A percentile compares a stretch with the other conserved stretches of the same genome.
Evolutionary conservation across 73 alveolate genomes (phyloP).

Genomic region (Stentor roeselii): DNA sequence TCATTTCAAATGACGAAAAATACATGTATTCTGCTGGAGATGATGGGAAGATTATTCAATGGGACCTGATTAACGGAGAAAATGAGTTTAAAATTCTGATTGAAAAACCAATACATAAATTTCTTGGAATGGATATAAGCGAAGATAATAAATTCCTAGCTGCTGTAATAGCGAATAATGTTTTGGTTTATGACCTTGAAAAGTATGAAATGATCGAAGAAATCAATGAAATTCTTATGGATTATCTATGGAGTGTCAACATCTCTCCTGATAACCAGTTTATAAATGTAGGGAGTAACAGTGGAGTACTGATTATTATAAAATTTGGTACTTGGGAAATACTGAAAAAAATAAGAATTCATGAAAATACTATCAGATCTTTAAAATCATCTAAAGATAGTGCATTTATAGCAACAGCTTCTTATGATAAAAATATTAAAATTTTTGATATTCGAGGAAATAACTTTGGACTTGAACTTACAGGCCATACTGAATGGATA

Average conservation of each 20-base stretch:
- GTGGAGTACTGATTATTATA: background rate
- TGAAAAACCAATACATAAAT: no score
- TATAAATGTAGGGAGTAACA: background rate
- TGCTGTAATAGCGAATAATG: no score
- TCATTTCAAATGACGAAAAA: background rate
- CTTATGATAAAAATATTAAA: background rate
- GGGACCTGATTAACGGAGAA: no score
- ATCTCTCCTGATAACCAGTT: background rate
- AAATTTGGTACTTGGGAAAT: slow-evolving; percentile 5
- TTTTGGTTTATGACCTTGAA: background rate
- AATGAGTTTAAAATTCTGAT: no score
- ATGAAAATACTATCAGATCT: background rate
- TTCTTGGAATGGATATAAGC: no score
- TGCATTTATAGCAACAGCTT: background rate
- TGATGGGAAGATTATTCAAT: no score
- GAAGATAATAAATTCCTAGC: no score
- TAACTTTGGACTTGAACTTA: no score
- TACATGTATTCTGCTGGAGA: background rate
- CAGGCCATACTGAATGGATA: background rate
- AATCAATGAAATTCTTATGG: background rate
- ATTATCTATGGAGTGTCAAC: background rate
- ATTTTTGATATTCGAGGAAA: background rate
- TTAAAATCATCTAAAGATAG: background rate
- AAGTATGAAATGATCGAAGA: background rate
- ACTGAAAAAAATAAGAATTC: background rate